These are phyloP conservation scores for Erodium trifolium DNA, from an alignment of 441 rosid species.

Conservation along the genomic window DNA sequence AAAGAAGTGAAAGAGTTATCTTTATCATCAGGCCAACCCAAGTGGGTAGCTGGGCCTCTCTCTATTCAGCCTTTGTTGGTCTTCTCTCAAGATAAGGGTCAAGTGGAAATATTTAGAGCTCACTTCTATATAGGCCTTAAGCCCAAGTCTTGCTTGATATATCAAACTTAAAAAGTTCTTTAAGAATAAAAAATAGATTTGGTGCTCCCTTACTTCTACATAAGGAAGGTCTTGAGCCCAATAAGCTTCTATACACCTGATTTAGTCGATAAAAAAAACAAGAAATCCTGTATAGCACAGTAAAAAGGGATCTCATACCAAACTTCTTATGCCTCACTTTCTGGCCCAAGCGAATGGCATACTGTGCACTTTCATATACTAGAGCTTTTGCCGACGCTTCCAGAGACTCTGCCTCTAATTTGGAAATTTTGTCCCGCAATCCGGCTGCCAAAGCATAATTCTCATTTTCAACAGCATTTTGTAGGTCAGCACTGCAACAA, in stretches of 20 bases:
- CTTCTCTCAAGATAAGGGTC: too few relatives aligned
- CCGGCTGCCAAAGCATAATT: conserved; percentile 73
- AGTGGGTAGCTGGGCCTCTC: too few relatives aligned
- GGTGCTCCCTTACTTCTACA: too few relatives aligned
- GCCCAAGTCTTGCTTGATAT: too few relatives aligned
- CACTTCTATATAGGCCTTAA: too few relatives aligned
- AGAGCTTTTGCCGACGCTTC: conserved; percentile 83
- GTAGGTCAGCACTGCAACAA: conserved; percentile 71
- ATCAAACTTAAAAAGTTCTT: too few relatives aligned
- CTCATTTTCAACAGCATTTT: conserved; percentile 73
- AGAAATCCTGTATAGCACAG: not conserved
- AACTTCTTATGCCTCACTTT: conserved; percentile 70
- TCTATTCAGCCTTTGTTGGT: too few relatives aligned
- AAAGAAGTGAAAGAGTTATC: too few relatives aligned
- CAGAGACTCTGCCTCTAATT: conserved; percentile 76
- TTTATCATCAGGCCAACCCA: too few relatives aligned
- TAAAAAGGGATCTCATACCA: conserved; percentile 37
- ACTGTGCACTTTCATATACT: conserved; percentile 64
- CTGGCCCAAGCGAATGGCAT: conserved; percentile 86
- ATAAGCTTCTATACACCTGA: not conserved
- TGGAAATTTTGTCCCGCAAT: conserved; percentile 64
- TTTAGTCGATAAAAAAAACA: not conserved
- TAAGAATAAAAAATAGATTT: too few relatives aligned
- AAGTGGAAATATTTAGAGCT: too few relatives aligned
- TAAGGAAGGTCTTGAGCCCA: too few relatives aligned